Base-by-base conservation (phyloP, 176 grass and related monocot genomes). In the Cenchrus purpureus region DNA sequence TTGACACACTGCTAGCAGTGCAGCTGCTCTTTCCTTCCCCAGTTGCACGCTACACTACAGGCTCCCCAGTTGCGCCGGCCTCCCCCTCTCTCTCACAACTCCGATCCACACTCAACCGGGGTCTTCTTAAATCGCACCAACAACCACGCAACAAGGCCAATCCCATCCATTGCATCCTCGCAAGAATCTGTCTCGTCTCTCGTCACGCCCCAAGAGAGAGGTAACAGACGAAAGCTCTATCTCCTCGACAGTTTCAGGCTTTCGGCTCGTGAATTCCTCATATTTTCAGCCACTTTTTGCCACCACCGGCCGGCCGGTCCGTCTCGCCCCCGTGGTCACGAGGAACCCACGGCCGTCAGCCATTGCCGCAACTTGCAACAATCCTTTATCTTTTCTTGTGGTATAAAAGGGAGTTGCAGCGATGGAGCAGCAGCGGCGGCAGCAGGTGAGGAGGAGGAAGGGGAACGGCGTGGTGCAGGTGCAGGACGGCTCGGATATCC, bases 401-500 rank as follows among this genome's bases (percentile, higher is more conserved):
- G 58, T 79, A 80, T 74, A 86, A 78, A 86, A 71, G 60, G 54
- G 59, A 49, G 16, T 0, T 2, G 10, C 13, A 22, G 8, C 25
- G 28, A 66, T 10, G 28, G 10, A 28, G 50, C 57, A 65, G 65
- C 78, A 59, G 69, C 31, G 31, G 31, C 78, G 50, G 69, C 82
- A 71, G 77, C 6, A n/a, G 63, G 31, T 14, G 43, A 89, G 79
- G 78, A 89, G 79, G 78, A 79, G 70, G 78, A 74, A 12, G 73
- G 80, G 54, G 65, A 42, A 57, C 34, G 68, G 80, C 71, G 80
- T 80, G 84, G 76, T 84, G 64, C 70, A 78, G 78, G 92, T 91
- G 90, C 84, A 88, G 82, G 90, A 95, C 81, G 92, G 95, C 2
- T 91, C 87, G 29, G 90, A 97, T 17, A 95, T 95, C 84, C 76